Conservation (phyloP, 176 grass and related monocot species). For the Zoysia japonica region DNA sequence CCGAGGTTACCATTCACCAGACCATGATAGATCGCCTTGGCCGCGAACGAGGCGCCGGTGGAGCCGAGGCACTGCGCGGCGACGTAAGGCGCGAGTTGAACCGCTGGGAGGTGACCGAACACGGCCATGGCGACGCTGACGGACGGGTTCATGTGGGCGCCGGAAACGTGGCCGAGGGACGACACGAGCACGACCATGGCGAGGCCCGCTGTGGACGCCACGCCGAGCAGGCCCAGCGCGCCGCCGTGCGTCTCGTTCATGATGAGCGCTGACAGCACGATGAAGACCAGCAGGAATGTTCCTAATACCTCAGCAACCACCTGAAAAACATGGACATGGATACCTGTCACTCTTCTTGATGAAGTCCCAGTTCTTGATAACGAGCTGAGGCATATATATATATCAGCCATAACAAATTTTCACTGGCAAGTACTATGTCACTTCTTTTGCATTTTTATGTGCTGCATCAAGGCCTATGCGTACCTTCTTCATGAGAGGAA, state of each 20-base stretch:
- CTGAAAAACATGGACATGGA: slow-evolving; percentile 1
- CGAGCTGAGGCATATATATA: too few species aligned
- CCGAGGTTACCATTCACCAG: slow-evolving; percentile 12
- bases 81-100: slow-evolving; percentile 52
- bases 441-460: too few species aligned
- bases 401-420: too few species aligned
- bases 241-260: slow-evolving; percentile 43
- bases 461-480: too few species aligned
- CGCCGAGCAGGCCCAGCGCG: slow-evolving; percentile 39
- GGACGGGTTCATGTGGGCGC: slow-evolving; percentile 64
- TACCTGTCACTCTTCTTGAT: too few species aligned
- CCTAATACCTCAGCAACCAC: slow-evolving; percentile 60
- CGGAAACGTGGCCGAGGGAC: slow-evolving; percentile 62
- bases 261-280: slow-evolving; percentile 49
- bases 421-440: too few species aligned
- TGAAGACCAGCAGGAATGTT: slow-evolving; percentile 69
- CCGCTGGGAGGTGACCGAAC: slow-evolving; percentile 46
- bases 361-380: too few species aligned
- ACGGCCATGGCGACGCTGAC: slow-evolving; percentile 56
- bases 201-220: slow-evolving; percentile 24
- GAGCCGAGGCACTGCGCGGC: slow-evolving; percentile 48
- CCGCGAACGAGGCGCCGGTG: slow-evolving; percentile 42
- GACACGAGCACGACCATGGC: slow-evolving; percentile 44
- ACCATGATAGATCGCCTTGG: slow-evolving; percentile 45
- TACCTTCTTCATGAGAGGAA: slow-evolving; percentile 31